A percentile compares a stretch with the other conserved stretches of the same genome.
phyloP scores from a whole-genome alignment of 345 rosid genomes.

The Mallotus nudiflorus region DNA sequence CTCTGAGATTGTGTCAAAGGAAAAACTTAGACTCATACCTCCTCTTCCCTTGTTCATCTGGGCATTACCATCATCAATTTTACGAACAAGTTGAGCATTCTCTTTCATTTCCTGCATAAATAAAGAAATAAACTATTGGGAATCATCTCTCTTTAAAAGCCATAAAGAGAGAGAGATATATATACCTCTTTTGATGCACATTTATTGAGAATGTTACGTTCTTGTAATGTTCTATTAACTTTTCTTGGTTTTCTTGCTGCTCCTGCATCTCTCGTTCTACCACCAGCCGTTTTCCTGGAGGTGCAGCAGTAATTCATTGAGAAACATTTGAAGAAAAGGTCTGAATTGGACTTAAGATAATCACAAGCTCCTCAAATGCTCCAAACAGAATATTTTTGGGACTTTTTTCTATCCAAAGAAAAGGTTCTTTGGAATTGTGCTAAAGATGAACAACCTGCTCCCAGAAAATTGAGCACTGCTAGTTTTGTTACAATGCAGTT shows the following conservation, averaged over 20 bases:
- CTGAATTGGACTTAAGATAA: no score
- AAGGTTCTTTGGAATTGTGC: no score
- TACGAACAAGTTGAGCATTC: constrained; percentile 17
- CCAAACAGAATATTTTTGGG: no score
- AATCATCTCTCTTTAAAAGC: neutral
- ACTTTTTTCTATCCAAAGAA: no score
- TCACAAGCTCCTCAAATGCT: no score
- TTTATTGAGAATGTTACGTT: constrained; percentile 31
- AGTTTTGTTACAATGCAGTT: no score
- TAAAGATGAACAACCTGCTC: no score
- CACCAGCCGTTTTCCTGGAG: constrained; percentile 53
- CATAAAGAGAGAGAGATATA: constrained; percentile 4
- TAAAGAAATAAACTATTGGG: neutral
- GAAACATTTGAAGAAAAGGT: neutral
- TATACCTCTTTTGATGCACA: constrained; percentile 39
- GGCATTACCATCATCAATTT: constrained; percentile 10
- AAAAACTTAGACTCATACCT: constrained; percentile 14
- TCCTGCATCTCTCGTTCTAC: constrained; percentile 43
- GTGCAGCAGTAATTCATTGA: constrained; percentile 2
- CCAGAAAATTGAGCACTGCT: no score
- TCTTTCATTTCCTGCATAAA: constrained; percentile 44
- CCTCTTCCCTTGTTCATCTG: constrained; percentile 20
- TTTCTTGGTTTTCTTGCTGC: constrained; percentile 47
- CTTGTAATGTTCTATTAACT: constrained; percentile 39
- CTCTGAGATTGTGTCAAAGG: constrained; percentile 36